These are phyloP conservation scores for Fragaria ananassa DNA, from an alignment of 306 rosid genomes.

Conservation along the genomic window DNA sequence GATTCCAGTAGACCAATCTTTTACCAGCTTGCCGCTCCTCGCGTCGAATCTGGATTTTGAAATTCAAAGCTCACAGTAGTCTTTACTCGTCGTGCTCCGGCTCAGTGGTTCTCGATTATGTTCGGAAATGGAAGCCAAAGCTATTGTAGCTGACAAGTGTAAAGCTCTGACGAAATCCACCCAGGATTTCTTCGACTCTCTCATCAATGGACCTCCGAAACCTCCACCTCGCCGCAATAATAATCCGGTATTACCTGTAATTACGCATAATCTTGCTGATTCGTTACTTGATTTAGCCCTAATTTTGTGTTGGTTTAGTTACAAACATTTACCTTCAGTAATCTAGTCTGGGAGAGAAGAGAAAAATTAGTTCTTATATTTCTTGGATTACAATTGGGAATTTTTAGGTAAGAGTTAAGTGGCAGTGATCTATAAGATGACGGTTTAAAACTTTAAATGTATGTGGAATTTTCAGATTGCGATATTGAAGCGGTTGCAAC, in stretches of 20 bases:
- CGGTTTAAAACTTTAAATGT: constrained; percentile 9
- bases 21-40: constrained; percentile 13
- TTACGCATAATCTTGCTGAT: neutral
- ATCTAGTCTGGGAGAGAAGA: neutral
- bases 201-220: constrained; percentile 38
- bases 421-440: neutral
- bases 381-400: neutral
- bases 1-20: neutral
- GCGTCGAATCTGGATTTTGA: neutral
- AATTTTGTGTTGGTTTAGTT: neutral
- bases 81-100: neutral
- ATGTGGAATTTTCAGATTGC: constrained; percentile 54
- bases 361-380: neutral
- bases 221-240: constrained; percentile 37
- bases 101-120: neutral
- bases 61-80: neutral
- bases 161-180: constrained; percentile 49
- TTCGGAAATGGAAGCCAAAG: constrained; percentile 55
- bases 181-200: constrained; percentile 43
- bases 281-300: neutral
- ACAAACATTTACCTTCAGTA: too few species aligned
- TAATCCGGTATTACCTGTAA: constrained; percentile 46
- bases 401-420: neutral
- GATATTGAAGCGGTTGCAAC: constrained; percentile 80
- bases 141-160: constrained; percentile 38